Conservation (phyloP, 805 yeast species). For the Hermanozyma aechmeae region DNA sequence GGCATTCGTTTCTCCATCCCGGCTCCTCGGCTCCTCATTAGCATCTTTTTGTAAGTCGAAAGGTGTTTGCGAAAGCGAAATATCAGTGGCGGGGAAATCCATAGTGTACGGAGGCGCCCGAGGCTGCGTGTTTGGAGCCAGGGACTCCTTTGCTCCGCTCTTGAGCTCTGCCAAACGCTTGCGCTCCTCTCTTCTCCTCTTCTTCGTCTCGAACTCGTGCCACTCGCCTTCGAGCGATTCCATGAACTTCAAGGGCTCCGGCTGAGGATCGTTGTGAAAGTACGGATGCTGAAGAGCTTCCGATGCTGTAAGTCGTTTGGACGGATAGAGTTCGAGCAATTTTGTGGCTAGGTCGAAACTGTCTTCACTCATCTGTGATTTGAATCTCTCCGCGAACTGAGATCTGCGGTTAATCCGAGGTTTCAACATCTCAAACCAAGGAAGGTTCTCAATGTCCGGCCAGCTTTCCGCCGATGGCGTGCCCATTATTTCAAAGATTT, state of each 20-base stretch:
- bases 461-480: conserved; percentile 66
- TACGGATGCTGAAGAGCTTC: conserved; percentile 65
- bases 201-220: conserved; percentile 95
- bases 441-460: conserved; percentile 72
- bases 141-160: conserved; percentile 6
- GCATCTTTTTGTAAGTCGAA: no score
- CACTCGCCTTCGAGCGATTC: conserved; percentile 71
- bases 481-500: conserved; percentile 79
- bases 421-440: conserved; percentile 86
- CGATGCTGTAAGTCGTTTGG: conserved; percentile 53
- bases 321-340: conserved; percentile 63
- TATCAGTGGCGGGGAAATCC: no score
- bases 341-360: conserved; percentile 58
- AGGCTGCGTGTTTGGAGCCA: conserved; percentile 2
- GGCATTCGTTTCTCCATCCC: no score
- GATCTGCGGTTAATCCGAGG: conserved; percentile 37
- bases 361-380: conserved; percentile 33
- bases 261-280: conserved; percentile 60
- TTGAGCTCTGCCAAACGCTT: conserved; percentile 25
- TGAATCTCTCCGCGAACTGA: conserved; percentile 21
- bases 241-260: conserved; percentile 49
- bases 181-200: conserved; percentile 47
- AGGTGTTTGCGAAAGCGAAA: no score
- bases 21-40: no score
- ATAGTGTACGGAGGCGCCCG: no score